Evolutionary conservation across 75 land plant genomes (phyloP), one percentile per base, ranked within the genome.

Genomic region (Picea glauca): DNA sequence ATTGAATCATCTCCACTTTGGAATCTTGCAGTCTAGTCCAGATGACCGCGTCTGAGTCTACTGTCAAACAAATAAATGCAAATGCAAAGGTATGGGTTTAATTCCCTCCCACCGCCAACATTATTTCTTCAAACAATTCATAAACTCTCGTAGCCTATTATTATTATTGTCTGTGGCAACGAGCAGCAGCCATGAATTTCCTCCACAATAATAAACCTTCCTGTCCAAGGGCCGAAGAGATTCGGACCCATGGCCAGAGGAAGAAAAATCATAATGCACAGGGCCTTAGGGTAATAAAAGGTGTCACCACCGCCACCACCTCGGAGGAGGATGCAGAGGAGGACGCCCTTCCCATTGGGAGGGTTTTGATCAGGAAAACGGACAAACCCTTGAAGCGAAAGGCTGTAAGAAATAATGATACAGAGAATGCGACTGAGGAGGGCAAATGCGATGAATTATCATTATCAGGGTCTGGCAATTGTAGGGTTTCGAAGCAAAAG

Each of bases 51-150:
- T 38, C 33, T 66, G n/a, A 66, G 40, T 9, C 11, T 20, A 66
- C 70, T 66, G 43, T 33, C n/a, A 20, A 35, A 2, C 70, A 33
- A 17, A 15, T 66, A 35, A 35, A 66, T 35, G 43, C 70, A 66
- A 66, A 66, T 66, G 70, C 70, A 66, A 66, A 66, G 70, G 70
- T 66, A 66, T 66, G 70, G 70, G 40, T 33, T 66, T 66, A 32
- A 33, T 66, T 66, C 40, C 70, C 6, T n/a, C 21, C 62, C 62
- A 4, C 21, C 5, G 21, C 62, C 5, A 1, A 3, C 21, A 5
- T 60, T 4, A 60, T 18, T 60, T 60, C 62, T 3, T 60, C 20
- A 60, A 60, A 60, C 21, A n/a, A 17, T n/a, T 18, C 5, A 60
- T 60, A n/a, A 18, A 60, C 18, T n/a, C 62, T 4, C 18, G 21